Percentiles rank a stretch among this genome's conserved stretches.
Evolutionary conservation across 164 flowering plant genomes (phyloP).

Genomic region (Stephania cephalantha): DNA sequence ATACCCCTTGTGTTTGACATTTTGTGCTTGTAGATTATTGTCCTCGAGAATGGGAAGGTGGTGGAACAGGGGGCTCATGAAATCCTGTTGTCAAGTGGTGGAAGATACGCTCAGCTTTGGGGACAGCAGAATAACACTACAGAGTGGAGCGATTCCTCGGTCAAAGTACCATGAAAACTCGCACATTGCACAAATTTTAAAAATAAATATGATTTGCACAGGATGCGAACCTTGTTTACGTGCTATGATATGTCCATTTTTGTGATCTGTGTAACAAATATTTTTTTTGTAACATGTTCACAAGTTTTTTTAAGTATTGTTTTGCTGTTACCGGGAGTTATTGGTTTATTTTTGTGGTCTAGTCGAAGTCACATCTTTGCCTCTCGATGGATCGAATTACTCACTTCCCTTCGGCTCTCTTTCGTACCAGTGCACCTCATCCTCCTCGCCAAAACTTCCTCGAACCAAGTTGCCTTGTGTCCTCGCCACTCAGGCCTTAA

Average conservation of each 20-base stretch:
- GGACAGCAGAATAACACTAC: constrained; percentile 70
- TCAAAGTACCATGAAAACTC: constrained; percentile 20
- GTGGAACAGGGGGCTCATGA: constrained; percentile 95
- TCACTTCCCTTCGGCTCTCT: no score
- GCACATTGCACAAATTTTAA: neutral
- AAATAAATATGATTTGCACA: neutral
- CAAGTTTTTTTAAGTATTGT: no score
- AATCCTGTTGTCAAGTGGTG: constrained; percentile 55
- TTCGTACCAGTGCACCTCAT: no score
- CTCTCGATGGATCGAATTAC: no score
- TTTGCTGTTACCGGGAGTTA: no score
- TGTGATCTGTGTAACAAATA: no score
- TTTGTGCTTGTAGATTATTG: constrained; percentile 57
- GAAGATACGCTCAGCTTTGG: constrained; percentile 98
- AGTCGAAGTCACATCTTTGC: no score
- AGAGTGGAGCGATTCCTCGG: constrained; percentile 46
- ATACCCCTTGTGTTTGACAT: neutral
- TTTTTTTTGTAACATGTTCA: no score
- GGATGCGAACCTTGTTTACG: neutral
- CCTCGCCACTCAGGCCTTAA: no score
- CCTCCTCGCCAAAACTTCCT: no score
- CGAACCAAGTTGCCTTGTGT: no score
- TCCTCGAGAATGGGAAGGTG: constrained; percentile 86
- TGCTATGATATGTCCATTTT: neutral
- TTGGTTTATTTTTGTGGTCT: no score